These are phyloP conservation scores for Emergomyces africanus DNA, from an alignment of 2,329 filamentous ascomycete genomes.

Conservation along the genomic window DNA sequence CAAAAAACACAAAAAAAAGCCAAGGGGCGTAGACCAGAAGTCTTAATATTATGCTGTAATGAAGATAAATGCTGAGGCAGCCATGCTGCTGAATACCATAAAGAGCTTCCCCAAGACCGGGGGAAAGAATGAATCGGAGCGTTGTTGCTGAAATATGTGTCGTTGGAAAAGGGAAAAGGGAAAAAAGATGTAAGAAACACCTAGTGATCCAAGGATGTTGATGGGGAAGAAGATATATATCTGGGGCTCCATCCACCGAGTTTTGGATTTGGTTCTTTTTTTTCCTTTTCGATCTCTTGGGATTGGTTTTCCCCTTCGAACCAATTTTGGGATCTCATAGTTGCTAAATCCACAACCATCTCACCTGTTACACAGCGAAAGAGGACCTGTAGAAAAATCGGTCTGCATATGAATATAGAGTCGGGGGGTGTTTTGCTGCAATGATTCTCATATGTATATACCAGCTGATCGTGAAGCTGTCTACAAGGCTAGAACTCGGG, in stretches of 20 bases:
- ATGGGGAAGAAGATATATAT: background rate
- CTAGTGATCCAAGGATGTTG: conserved; percentile 1
- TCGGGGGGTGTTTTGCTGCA: background rate
- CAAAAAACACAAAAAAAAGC: background rate
- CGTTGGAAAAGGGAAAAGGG: background rate
- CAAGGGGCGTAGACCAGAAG: background rate
- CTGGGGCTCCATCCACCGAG: background rate
- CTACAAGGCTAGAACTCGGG: conserved; percentile 34
- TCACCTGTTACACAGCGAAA: background rate
- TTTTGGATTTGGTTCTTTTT: background rate
- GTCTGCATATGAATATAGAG: background rate
- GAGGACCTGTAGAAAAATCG: background rate
- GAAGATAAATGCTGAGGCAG: background rate
- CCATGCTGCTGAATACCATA: background rate
- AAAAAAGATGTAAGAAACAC: background rate
- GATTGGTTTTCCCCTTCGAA: background rate
- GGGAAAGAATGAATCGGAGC: background rate
- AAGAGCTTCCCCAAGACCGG: background rate
- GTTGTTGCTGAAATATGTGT: background rate
- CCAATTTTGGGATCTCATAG: background rate
- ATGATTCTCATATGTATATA: background rate
- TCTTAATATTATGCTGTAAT: background rate
- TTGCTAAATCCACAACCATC: background rate
- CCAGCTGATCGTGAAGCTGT: background rate
- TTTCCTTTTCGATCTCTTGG: background rate